These are phyloP conservation scores for Sonneratia caseolaris DNA, from an alignment of 345 rosid genomes.

Conservation along the genomic window DNA sequence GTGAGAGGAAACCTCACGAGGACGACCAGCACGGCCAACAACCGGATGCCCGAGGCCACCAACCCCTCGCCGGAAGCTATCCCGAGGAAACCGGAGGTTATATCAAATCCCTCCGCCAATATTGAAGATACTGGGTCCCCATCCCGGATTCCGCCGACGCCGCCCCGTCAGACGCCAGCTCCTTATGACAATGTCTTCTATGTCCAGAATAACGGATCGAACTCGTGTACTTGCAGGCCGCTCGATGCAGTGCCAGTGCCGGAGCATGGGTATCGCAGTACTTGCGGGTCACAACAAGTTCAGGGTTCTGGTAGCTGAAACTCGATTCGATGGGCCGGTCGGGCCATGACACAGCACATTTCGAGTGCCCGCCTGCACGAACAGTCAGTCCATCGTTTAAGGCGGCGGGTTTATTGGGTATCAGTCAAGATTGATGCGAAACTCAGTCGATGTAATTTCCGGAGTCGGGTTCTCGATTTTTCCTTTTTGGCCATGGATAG, in stretches of 20 bases:
- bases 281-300: not conserved
- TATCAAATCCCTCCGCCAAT: not conserved
- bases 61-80: not conserved
- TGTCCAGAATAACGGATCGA: not conserved
- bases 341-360: too few species aligned
- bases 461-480: too few species aligned
- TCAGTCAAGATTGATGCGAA: too few species aligned
- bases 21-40: not conserved
- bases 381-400: too few species aligned
- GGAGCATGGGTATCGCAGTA: not conserved
- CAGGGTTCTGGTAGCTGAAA: not conserved
- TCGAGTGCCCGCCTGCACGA: too few species aligned
- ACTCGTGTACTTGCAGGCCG: not conserved
- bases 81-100: not conserved
- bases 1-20: slow-evolving; percentile 6
- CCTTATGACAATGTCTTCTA: not conserved
- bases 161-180: not conserved
- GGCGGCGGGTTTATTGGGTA: too few species aligned
- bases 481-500: too few species aligned
- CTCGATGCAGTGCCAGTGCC: not conserved
- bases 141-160: not conserved
- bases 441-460: too few species aligned
- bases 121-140: not conserved
- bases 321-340: too few species aligned
- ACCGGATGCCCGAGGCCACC: not conserved